These are phyloP conservation scores for Jackrogersella multiformis DNA, from an alignment of 495 filamentous ascomycete genomes.

Conservation along the genomic window DNA sequence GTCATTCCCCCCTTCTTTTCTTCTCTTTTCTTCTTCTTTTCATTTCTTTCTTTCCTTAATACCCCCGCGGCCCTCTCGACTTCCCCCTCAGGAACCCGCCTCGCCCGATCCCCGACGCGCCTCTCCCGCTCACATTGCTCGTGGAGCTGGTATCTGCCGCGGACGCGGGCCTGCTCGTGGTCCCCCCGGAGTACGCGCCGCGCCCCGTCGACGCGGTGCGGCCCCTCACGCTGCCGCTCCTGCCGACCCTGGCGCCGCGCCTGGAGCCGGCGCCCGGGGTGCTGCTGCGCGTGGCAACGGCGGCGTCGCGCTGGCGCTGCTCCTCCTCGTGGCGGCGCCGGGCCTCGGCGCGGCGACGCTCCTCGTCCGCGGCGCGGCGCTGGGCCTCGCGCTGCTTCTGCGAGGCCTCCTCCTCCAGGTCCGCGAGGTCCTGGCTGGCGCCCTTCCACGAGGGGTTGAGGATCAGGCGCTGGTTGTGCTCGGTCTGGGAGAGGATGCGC, in stretches of 20 bases:
- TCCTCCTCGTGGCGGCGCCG: constrained; percentile 76
- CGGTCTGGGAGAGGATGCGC: constrained; percentile 92
- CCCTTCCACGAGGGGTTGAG: constrained; percentile 91
- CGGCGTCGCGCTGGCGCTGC: constrained; percentile 62
- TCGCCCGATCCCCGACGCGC: constrained; percentile 55
- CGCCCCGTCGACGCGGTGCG: constrained; percentile 12
- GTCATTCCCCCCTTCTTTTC: no score
- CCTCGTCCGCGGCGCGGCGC: constrained; percentile 76
- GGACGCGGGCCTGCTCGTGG: constrained; percentile 24
- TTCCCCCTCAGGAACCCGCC: constrained; percentile 47
- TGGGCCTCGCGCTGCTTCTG: constrained; percentile 77
- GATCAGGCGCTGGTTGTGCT: constrained; percentile 94
- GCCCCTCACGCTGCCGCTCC: constrained; percentile 40
- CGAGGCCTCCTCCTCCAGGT: constrained; percentile 80
- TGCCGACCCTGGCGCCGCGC: constrained; percentile 29
- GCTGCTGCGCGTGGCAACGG: constrained; percentile 48
- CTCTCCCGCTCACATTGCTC: constrained; percentile 47
- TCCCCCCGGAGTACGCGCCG: neutral
- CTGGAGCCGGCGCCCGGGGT: constrained; percentile 27
- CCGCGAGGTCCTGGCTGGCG: constrained; percentile 80
- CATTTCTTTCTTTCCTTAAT: no score
- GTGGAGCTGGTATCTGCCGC: constrained; percentile 42
- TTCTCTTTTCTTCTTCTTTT: no score
- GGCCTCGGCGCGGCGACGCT: constrained; percentile 76
- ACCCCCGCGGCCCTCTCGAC: constrained; percentile 43